phyloP scores from a whole-genome alignment of 805 yeast species.

The Candida nemodendra region DNA sequence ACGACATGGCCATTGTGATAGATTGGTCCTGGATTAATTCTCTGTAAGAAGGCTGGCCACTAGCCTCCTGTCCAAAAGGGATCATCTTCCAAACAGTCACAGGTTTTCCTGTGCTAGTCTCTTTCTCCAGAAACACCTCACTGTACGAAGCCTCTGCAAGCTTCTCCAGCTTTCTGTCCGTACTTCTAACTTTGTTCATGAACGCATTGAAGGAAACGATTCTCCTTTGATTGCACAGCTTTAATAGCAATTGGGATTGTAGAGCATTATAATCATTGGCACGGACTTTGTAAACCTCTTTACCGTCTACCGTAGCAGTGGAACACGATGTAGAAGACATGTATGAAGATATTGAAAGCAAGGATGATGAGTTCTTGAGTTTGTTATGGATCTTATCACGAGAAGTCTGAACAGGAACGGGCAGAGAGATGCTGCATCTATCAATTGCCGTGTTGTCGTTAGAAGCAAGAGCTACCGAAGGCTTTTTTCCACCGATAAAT shows the following conservation, averaged over 20 bases:
- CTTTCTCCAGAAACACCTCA: conserved; percentile 40
- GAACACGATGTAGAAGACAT: conserved; percentile 15
- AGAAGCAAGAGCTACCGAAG: neutral
- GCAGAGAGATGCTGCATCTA: conserved; percentile 52
- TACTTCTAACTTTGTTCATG: conserved; percentile 20
- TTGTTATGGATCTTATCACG: conserved; percentile 54
- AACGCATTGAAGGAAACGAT: conserved; percentile 34
- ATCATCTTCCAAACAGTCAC: conserved; percentile 46
- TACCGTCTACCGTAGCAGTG: conserved; percentile 7
- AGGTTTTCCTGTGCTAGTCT: conserved; percentile 22
- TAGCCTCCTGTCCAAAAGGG: conserved; percentile 48
- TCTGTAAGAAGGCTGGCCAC: conserved; percentile 40
- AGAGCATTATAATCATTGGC: conserved; percentile 33
- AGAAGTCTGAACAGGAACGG: conserved; percentile 55
- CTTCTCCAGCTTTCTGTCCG: conserved; percentile 32
- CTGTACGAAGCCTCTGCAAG: conserved; percentile 48
- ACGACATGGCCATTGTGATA: conserved; percentile 40
- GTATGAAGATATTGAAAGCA: conserved; percentile 40
- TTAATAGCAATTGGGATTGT: conserved; percentile 34
- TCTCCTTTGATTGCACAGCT: conserved; percentile 34
- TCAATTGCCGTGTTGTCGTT: conserved; percentile 20
- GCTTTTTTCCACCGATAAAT: conserved; percentile 4
- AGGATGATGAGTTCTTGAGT: conserved; percentile 48
- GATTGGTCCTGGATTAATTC: conserved; percentile 48
- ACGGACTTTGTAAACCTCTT: conserved; percentile 31